phyloP scores from a whole-genome alignment of 495 filamentous ascomycete species.

The Jackrogersella multiformis region DNA sequence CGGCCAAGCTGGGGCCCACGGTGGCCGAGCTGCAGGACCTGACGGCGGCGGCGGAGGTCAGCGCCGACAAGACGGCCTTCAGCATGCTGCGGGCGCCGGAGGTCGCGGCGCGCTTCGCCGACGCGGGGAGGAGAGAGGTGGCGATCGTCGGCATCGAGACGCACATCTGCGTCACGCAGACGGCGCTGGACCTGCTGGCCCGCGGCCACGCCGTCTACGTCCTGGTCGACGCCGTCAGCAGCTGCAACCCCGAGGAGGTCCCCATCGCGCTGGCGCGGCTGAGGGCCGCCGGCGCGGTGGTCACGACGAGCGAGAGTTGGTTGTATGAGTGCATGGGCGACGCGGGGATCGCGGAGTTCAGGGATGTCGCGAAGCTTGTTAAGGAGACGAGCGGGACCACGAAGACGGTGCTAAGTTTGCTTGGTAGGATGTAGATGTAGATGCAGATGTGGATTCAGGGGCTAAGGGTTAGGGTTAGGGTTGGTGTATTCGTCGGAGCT shows the following conservation, averaged over 20 bases:
- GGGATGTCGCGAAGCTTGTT: constrained; percentile 74
- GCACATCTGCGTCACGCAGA: constrained; percentile 96
- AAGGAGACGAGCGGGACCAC: constrained; percentile 78
- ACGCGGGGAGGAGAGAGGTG: constrained; percentile 47
- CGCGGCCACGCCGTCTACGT: constrained; percentile 85
- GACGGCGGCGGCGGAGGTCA: constrained; percentile 49
- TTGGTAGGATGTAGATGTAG: constrained; percentile 52
- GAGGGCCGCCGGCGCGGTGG: constrained; percentile 75
- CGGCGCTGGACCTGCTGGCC: constrained; percentile 78
- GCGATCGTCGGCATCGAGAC: constrained; percentile 88
- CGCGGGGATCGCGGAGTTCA: constrained; percentile 79
- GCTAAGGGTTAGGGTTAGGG: too few species aligned
- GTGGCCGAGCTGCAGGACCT: constrained; percentile 69
- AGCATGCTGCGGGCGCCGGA: constrained; percentile 71
- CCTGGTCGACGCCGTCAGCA: constrained; percentile 90
- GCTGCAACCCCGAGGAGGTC: constrained; percentile 83
- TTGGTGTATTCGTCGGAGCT: too few species aligned
- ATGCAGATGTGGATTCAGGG: too few species aligned
- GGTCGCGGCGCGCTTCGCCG: constrained; percentile 26
- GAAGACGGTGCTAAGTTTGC: constrained; percentile 69
- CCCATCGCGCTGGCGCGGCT: constrained; percentile 79
- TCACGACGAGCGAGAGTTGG: constrained; percentile 91
- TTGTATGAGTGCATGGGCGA: constrained; percentile 94
- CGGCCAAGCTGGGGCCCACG: constrained; percentile 76
- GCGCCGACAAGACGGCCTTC: constrained; percentile 87